Percentiles rank a stretch among this genome's conserved stretches.
Evolutionary conservation across 2,329 filamentous ascomycete species (phyloP).

Genomic region (Raffaelea albimanens): DNA sequence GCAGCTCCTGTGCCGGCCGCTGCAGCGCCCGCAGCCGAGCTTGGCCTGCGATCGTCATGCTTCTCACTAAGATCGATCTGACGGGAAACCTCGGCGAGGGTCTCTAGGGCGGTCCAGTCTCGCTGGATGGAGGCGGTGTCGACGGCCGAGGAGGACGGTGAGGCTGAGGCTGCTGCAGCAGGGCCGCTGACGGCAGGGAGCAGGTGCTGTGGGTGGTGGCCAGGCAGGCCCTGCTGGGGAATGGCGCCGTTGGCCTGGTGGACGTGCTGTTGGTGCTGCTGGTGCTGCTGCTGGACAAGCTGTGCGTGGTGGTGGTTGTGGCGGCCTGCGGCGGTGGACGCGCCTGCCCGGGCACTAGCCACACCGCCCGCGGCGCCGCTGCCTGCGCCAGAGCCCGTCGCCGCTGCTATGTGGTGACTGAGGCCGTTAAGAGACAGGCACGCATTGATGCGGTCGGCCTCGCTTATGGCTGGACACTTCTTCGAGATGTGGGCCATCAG

Average conservation of each 20-base stretch:
- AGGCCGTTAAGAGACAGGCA: conserved; percentile 64
- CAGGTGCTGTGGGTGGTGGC: conserved; percentile 10
- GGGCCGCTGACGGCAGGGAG: conserved; percentile 4
- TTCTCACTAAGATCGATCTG: conserved; percentile 62
- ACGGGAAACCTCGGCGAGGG: conserved; percentile 78
- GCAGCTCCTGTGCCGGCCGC: conserved; percentile 31
- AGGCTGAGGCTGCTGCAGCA: conserved; percentile 3
- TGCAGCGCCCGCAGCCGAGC: conserved; percentile 34
- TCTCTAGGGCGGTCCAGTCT: conserved; percentile 73
- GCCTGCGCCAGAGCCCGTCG: conserved; percentile 14
- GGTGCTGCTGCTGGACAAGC: neutral
- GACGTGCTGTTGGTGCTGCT: conserved; percentile 4
- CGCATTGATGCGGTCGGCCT: conserved; percentile 66
- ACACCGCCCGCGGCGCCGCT: conserved; percentile 9
- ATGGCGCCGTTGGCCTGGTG: neutral
- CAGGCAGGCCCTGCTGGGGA: conserved; percentile 2
- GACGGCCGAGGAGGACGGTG: conserved; percentile 11
- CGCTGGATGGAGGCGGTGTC: conserved; percentile 30
- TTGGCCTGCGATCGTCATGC: conserved; percentile 42
- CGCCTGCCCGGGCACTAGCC: neutral
- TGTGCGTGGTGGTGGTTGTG: conserved; percentile 22
- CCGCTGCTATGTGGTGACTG: conserved; percentile 21
- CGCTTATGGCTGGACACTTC: conserved; percentile 71
- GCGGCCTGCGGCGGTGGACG: conserved; percentile 7
- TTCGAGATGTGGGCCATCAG: conserved; percentile 75